A percentile compares a stretch with the other conserved stretches of the same genome.
Conservation (phyloP, 1,284 basidiomycete genomes). For the Rhizoctonia solani region DNA sequence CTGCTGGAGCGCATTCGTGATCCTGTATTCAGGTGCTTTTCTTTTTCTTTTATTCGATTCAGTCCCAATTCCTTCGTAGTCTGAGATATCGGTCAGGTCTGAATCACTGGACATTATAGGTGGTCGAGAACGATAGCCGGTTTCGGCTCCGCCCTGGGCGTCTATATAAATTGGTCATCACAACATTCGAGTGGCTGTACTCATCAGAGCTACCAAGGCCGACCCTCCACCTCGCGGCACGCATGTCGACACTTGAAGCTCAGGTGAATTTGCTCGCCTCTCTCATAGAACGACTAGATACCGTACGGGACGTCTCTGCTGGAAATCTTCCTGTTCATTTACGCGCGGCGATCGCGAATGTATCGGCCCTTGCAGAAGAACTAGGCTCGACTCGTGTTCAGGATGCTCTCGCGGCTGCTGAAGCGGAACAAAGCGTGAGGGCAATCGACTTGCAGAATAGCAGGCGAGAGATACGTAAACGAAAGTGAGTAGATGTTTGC, state of each 20-base stretch:
- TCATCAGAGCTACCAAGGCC: background rate
- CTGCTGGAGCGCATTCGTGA: conserved; percentile 7
- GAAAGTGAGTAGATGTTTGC: background rate
- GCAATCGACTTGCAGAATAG: conserved; percentile 27
- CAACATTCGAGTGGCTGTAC: background rate
- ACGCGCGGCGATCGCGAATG: conserved; percentile 15
- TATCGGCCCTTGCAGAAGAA: conserved; percentile 22
- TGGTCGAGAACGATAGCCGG: background rate
- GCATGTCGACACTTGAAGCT: conserved; percentile 26
- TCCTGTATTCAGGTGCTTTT: background rate
- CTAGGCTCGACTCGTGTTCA: conserved; percentile 2
- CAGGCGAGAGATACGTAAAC: conserved; percentile 13
- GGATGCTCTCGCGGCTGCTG: conserved; percentile 24
- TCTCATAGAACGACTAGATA: conserved; percentile 20
- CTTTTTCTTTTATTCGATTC: conserved; percentile 1
- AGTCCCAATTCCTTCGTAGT: background rate
- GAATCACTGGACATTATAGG: conserved; percentile 28
- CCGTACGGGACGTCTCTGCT: conserved; percentile 18
- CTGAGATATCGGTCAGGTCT: conserved; percentile 25
- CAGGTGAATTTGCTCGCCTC: conserved; percentile 15
- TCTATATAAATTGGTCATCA: background rate
- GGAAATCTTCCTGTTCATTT: conserved; percentile 30
- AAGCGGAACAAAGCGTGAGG: conserved; percentile 7
- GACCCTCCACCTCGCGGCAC: background rate
- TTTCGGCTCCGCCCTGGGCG: background rate